phyloP scores from a whole-genome alignment of 768 basidiomycete genomes.

The Cyclocybe aegerita region DNA sequence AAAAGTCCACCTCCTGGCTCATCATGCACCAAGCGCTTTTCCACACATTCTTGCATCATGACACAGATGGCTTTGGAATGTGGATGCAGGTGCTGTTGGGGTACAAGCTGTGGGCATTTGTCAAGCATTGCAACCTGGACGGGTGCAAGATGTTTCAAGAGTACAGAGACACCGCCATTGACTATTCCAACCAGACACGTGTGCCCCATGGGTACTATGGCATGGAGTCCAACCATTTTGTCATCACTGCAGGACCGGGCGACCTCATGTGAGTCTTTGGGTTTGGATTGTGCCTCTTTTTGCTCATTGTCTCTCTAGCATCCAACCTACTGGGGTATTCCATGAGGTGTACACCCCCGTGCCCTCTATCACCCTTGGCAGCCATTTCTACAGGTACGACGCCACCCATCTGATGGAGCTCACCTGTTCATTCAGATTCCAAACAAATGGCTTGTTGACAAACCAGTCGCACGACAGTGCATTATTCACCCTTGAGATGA shows the following conservation, averaged over 20 bases:
- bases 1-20: no score
- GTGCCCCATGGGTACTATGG: neutral
- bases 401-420: neutral
- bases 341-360: neutral
- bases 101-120: slow-evolving; percentile 2
- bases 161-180: neutral
- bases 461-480: neutral
- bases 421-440: neutral
- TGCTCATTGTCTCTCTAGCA: neutral
- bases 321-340: neutral
- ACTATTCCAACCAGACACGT: neutral
- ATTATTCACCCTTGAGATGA: neutral
- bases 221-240: neutral
- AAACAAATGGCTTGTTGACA: neutral
- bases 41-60: neutral
- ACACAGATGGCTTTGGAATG: neutral
- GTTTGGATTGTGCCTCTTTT: no score
- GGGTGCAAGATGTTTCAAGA: no score
- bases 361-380: neutral
- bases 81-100: neutral
- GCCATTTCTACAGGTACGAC: neutral
- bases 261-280: neutral
- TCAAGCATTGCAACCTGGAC: neutral
- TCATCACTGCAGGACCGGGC: neutral
- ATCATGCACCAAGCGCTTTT: neutral